A percentile compares a stretch with the other conserved stretches of the same genome.
phyloP scores from a whole-genome alignment of 768 basidiomycete genomes.

The Dioszegia aurantiaca region DNA sequence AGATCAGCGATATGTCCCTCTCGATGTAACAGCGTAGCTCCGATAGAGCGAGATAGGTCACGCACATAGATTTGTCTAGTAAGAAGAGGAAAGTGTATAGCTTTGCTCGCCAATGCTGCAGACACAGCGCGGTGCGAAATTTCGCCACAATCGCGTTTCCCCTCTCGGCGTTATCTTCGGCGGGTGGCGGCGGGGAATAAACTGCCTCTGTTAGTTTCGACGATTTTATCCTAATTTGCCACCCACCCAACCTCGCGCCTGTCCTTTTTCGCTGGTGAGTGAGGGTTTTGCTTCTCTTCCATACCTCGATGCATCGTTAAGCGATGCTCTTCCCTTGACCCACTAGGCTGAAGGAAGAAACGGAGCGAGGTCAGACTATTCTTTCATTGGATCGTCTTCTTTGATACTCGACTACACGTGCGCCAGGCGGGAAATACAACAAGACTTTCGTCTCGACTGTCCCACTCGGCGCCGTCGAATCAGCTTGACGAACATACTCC shows the following conservation, averaged over 20 bases:
- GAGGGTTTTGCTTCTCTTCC: neutral
- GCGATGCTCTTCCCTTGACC: constrained; percentile 32
- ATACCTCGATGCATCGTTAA: constrained; percentile 39
- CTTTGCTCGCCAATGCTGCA: too few relatives aligned
- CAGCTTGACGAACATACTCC: neutral
- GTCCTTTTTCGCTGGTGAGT: neutral
- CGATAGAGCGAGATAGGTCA: neutral
- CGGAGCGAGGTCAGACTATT: constrained; percentile 44
- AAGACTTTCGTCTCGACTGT: neutral
- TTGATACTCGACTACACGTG: neutral
- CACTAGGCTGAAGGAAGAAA: constrained; percentile 32
- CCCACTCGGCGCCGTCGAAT: neutral
- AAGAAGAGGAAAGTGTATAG: neutral
- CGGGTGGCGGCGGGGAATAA: neutral
- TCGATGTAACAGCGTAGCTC: neutral
- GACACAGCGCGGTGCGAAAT: neutral
- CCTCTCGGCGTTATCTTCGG: neutral
- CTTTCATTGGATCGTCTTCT: constrained; percentile 5
- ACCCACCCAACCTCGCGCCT: constrained; percentile 1
- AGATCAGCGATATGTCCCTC: constrained; percentile 11
- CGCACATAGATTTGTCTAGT: constrained; percentile 8
- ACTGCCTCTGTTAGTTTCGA: constrained; percentile 1
- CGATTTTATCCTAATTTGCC: constrained; percentile 4
- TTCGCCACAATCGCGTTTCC: constrained; percentile 8
- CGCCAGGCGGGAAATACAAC: neutral